Evolutionary conservation across 805 yeast genomes (phyloP), one percentile per base, ranked within the genome.

Genomic region (Starmera dryadoides): DNA sequence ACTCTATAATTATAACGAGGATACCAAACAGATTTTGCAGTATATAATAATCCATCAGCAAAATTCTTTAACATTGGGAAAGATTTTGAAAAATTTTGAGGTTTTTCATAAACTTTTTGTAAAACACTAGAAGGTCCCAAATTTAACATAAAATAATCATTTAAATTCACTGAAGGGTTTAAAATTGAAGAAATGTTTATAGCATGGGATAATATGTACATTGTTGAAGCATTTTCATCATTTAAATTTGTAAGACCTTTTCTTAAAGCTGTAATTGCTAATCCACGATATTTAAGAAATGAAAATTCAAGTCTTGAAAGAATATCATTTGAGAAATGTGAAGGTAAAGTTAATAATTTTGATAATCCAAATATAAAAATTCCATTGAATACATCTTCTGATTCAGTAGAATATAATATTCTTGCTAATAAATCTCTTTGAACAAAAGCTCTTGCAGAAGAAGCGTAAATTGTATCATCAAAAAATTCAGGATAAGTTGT

Each of bases 81-180:
- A 0, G 49, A 36, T 8, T 30, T 39, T 1, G 56, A 50, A 22
- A 44, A 51, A 3, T 25, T 16, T 1, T 40, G 39, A 3, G 48
- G 50, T 8, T 44, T 29, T 21, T 50, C 50, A 26, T 44, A 38
- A 2, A 36, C 50, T 2, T 39, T 33, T 20, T 42, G 38, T 12
- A 46, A 22, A 6, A 50, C 18, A 9, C 47, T 40, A 38, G 39
- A 37, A 5, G 55, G 55, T 3, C 59, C 59, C 2, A 41, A 36
- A 3, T 47, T 41, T 3, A 53, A 23, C 11, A 40, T 29, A 16
- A 48, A 43, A 22, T 45, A 48, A 7, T 52, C 55, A 16, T 42
- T 42, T 14, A 41, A 33, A 0, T 39, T 16, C 20, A 28, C 20
- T 9, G 26, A 20, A 5, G 19, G 7, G 2, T 20, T 32, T 15